Base-by-base conservation (phyloP, 495 filamentous ascomycete species). In the Diplogelasinospora grovesii region DNA sequence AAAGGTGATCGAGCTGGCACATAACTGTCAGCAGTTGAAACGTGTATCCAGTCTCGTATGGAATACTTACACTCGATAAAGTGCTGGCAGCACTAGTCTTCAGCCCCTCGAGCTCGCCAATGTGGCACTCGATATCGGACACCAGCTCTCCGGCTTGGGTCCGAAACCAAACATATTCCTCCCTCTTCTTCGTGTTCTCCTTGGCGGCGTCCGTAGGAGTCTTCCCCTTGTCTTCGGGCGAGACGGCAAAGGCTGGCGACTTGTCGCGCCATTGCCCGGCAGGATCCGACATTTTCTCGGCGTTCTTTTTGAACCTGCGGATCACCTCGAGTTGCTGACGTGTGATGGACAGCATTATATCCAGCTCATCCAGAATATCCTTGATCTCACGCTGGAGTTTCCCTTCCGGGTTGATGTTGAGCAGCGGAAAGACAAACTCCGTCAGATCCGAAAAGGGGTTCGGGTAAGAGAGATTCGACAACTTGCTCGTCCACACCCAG, bases 361-460 rank as follows among this genome's bases (percentile, higher is more conserved):
- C 76, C 14, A 86, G 61, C 54, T 86, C 82, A 30, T 86, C 82
- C 9, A 79, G 68, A 44, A 87, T 82, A 49, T 87, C 82, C 51
- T 85, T 83, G 2, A 75, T 66, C 46, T 87, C 82, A 0, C 71
- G 60, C 2, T 83, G 70, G 0, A 85, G 64, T 39, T 73, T 66
- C 0, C 79, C 82, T 50, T 87, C 82, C 5, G 73, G 68, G 27
- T 78, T 74, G 27, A 86, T 84, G 28, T 85, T 75, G 3, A 85
- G 71, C 1, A 85, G 63, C 6, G 73, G 39, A 32, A 32, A 32
- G 5, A 32, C 29, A 32, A 32, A 32, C 8, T 9, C 7, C 29
- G 29, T 32, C 6, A 32, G 6, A 15, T 32, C 29, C 6, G 29
- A 32, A 13, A 32, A 32, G 3, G 55, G 64, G 43, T 80, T 70